Conservation (phyloP, 768 basidiomycete species). For the Boletus vinaceobasis region DNA sequence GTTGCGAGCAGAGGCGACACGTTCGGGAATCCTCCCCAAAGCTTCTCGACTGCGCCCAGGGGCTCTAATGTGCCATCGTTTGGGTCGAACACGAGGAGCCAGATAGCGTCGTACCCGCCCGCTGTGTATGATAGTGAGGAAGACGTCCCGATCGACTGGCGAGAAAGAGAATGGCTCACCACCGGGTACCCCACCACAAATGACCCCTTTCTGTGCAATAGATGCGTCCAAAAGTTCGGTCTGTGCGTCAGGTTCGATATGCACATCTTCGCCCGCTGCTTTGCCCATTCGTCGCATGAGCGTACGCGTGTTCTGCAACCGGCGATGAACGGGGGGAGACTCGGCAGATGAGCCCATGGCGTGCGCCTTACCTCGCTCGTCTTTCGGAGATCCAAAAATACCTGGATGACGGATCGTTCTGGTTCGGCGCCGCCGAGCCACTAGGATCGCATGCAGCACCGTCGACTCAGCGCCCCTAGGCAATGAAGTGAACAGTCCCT, state of each 20-base stretch:
- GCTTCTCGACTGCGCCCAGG: slow-evolving; percentile 56
- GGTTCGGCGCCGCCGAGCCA: slow-evolving; percentile 36
- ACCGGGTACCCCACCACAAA: slow-evolving; percentile 95
- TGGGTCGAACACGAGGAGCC: slow-evolving; percentile 80
- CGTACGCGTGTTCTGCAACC: slow-evolving; percentile 61
- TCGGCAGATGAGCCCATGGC: background rate
- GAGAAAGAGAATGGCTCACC: slow-evolving; percentile 48
- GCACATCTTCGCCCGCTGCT: slow-evolving; percentile 55
- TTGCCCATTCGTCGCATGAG: slow-evolving; percentile 86
- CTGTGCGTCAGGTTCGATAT: slow-evolving; percentile 90
- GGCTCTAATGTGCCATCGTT: slow-evolving; percentile 47
- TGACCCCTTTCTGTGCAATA: slow-evolving; percentile 72
- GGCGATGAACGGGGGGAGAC: background rate
- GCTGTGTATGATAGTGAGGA: slow-evolving; percentile 45
- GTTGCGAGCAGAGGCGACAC: slow-evolving; percentile 71
- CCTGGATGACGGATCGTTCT: slow-evolving; percentile 40
- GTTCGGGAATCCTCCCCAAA: slow-evolving; percentile 60
- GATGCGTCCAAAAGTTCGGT: slow-evolving; percentile 80
- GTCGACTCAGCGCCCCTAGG: background rate
- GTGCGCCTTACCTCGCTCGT: slow-evolving; percentile 51
- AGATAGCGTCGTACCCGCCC: slow-evolving; percentile 96
- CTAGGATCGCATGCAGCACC: slow-evolving; percentile 29
- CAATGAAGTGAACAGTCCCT: slow-evolving; percentile 22
- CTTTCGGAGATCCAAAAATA: slow-evolving; percentile 55
- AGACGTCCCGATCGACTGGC: background rate